Base-by-base conservation (phyloP, 1,284 basidiomycete genomes). In the Amylostereum areolatum region DNA sequence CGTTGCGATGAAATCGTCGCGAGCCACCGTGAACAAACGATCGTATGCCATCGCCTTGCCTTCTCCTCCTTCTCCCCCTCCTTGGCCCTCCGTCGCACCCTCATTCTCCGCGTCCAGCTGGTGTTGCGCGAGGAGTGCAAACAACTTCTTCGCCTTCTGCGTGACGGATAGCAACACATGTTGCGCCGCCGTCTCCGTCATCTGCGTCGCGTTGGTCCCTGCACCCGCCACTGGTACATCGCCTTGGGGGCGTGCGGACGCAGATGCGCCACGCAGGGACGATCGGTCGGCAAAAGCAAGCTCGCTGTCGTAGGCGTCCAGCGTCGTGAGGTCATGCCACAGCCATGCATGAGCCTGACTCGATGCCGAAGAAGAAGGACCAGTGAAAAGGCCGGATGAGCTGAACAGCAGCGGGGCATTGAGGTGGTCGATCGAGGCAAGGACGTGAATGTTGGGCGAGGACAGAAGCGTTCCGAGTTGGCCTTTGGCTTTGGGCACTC, bases 151-250 rank as follows among this genome's bases (percentile, higher is more conserved):
- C 1, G 94, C 91, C 59, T 91, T 92, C 48, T 84, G 80, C 1
- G 92, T 93, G 9, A 97, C 92, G 1, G 86, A 86, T 18, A 84
- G 83, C 5, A 97, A 75, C 51, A 96, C 85, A 57, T 95, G 92
- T 33, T 81, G 66, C 2, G 89, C 89, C 0, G 89, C 91, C 34
- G 84, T 85, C 68, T 93, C 89, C 12, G 83, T 84, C 61, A 93
- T 81, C 5, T 73, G 72, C 1, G 57, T 61, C 0, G 65, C 66
- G 1, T 67, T 64, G 0, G 66, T 63, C 2, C 48, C 53, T 9
- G 51, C 45, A 35, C 27, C 42, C 25, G 7, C 45, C 4, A 18
- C 34, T 10, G 10, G 9, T 18, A 18, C 18, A 18, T 18, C 18
- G 2, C 9, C 32, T 12, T 12, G 32, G 1, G 8, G 3, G 4